A percentile compares a stretch with the other conserved stretches of the same genome.
phyloP scores from a whole-genome alignment of 2,329 filamentous ascomycete species.

The Aspergillus udagawae region DNA sequence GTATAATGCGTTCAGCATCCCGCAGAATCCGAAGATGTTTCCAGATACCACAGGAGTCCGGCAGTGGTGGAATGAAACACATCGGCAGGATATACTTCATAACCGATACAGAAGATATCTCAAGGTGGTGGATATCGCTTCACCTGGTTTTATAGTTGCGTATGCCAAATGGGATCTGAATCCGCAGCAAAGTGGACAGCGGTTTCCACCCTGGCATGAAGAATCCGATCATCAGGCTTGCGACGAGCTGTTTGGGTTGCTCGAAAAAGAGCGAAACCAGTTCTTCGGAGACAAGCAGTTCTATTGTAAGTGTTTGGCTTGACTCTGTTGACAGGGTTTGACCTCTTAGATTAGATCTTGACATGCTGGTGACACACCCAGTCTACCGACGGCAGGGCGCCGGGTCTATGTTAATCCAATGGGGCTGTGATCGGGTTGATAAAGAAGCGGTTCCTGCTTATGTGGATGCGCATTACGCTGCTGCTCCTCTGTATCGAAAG shows the following conservation, averaged over 20 bases:
- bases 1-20: constrained; percentile 22
- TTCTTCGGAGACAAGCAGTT: constrained; percentile 23
- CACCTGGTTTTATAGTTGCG: constrained; percentile 16
- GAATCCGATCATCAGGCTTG: constrained; percentile 15
- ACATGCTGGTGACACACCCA: constrained; percentile 18
- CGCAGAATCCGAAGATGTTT: constrained; percentile 16
- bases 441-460: constrained; percentile 6
- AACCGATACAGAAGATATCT: constrained; percentile 24
- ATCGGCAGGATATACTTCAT: constrained; percentile 18
- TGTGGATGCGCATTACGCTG: constrained; percentile 10
- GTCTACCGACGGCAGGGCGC: constrained; percentile 15
- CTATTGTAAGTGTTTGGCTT: constrained; percentile 20
- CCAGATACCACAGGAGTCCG: constrained; percentile 26
- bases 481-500: constrained; percentile 8
- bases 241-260: constrained; percentile 14
- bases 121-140: constrained; percentile 22
- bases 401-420: constrained; percentile 13
- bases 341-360: constrained; percentile 4
- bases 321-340: background rate
- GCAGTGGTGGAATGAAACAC: constrained; percentile 22
- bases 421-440: constrained; percentile 16
- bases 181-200: constrained; percentile 21
- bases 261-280: constrained; percentile 17
- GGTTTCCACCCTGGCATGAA: constrained; percentile 26
- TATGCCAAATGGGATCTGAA: constrained; percentile 29